phyloP scores from a whole-genome alignment of 441 rosid genomes.

The Aleurites moluccanus region DNA sequence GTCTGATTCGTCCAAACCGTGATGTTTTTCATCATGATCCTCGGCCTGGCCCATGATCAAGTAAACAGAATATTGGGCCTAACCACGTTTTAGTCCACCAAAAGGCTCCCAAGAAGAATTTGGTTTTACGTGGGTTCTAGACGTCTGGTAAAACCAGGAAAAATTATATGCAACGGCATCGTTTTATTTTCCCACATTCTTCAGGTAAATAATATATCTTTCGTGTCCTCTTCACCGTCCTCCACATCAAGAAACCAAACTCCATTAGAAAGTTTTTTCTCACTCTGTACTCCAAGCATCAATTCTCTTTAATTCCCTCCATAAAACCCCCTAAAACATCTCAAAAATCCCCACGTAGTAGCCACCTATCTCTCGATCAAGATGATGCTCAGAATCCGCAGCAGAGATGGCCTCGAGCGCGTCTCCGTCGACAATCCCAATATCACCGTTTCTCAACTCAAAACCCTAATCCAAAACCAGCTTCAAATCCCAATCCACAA shows the following conservation, averaged over 20 bases:
- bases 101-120: no score
- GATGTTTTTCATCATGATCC: no score
- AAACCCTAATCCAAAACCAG: slow-evolving; percentile 72
- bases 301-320: slow-evolving; percentile 1
- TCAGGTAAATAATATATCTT: neutral
- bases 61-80: neutral
- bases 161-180: neutral
- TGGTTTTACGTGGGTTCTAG: neutral
- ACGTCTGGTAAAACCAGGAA: no score
- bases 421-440: slow-evolving; percentile 52
- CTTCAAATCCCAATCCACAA: slow-evolving; percentile 74
- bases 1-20: no score
- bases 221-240: neutral
- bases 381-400: slow-evolving; percentile 90
- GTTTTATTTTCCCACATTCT: neutral
- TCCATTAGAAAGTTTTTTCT: neutral
- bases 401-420: slow-evolving; percentile 96
- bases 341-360: neutral
- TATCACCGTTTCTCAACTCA: slow-evolving; percentile 63
- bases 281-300: slow-evolving; percentile 15
- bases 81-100: no score
- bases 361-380: neutral
- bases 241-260: slow-evolving; percentile 17
- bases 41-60: no score
- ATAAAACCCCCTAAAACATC: neutral